Evolutionary conservation across 345 rosid species (phyloP), one percentile per base, ranked within the genome.

Genomic region (Salix purpurea): DNA sequence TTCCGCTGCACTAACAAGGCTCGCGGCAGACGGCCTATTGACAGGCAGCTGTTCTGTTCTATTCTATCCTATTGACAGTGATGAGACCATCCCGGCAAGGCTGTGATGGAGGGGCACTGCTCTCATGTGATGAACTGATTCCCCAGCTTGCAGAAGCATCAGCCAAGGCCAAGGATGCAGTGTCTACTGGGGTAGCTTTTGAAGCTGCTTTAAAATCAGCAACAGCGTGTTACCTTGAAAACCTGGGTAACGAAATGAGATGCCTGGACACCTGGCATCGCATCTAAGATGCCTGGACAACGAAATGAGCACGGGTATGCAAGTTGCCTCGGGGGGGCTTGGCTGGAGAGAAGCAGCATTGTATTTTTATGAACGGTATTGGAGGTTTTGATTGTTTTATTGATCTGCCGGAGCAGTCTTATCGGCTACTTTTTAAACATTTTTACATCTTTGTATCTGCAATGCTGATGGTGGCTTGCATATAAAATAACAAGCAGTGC

Each of bases 131-230:
- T 79, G 97, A 96, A n/a, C 84, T 90, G 84, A 83, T 90, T 76
- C 97, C 97, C 6, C 91, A 34, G 32, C 87, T 93, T 70, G 94
- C 89, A 6, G 97, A 93, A 88, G 96, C 96, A 46, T 93, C 96
- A 16, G 93, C 96, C 3, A 93, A 89, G 87, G 97, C 97, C 52
- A 93, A 92, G 2, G 97, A 93, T 83, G 90, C 94, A 15, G 97
- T 91, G 75, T 91, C 94, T 21, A 90, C 97, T 0, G 96, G 91
- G 80, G 94, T 85, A 56, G 90, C 90, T 60, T 54, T 93, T 71
- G 91, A 77, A 75, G 97, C 94, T 68, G 93, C 94, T 50, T 67
- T 91, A 69, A 90, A 81, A 86, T 89, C 94, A 0, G 97, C 97
- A 40, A 86, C 84, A 1, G 76, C 9, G 42, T 39, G 13, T 40